A percentile compares a stretch with the other conserved stretches of the same genome.
phyloP scores from a whole-genome alignment of 2,329 filamentous ascomycete species.

The Pseudocercospora cruenta region DNA sequence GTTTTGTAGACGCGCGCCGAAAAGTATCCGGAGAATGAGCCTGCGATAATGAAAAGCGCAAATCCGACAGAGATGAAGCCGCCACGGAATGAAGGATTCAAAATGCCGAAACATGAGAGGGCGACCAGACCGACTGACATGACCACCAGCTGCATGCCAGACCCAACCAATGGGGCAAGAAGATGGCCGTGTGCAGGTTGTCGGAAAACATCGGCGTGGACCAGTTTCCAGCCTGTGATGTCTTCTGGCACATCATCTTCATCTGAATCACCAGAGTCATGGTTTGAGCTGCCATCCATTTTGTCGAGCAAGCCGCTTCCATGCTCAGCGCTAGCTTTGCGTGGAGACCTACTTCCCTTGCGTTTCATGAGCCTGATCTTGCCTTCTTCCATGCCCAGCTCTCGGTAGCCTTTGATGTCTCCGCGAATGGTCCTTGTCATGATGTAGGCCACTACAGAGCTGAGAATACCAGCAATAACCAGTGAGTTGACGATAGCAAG shows the following conservation, averaged over 20 bases:
- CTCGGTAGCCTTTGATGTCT: slow-evolving; percentile 76
- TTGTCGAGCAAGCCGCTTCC: slow-evolving; percentile 46
- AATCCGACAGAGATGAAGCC: slow-evolving; percentile 84
- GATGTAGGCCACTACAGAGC: slow-evolving; percentile 79
- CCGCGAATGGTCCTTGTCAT: slow-evolving; percentile 75
- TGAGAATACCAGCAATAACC: slow-evolving; percentile 78
- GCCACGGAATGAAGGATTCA: slow-evolving; percentile 88
- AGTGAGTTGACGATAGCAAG: slow-evolving; percentile 85
- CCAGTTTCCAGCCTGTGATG: slow-evolving; percentile 82
- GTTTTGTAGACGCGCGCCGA: slow-evolving; percentile 82
- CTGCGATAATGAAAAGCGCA: slow-evolving; percentile 81
- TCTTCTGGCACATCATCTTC: slow-evolving; percentile 79
- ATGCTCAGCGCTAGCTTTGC: slow-evolving; percentile 49
- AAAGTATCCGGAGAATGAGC: slow-evolving; percentile 84
- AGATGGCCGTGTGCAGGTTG: slow-evolving; percentile 70
- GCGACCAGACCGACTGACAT: slow-evolving; percentile 69
- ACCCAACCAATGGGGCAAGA: slow-evolving; percentile 79
- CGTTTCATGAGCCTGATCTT: slow-evolving; percentile 59
- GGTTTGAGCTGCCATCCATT: slow-evolving; percentile 52
- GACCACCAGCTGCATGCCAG: slow-evolving; percentile 83
- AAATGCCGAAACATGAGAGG: slow-evolving; percentile 69
- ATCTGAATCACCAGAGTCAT: slow-evolving; percentile 57
- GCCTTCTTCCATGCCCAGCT: slow-evolving; percentile 67
- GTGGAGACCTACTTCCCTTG: slow-evolving; percentile 49
- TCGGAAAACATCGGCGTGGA: slow-evolving; percentile 87